phyloP scores from a whole-genome alignment of 371 early-diverging fungal species.

The Rhizopus sp. region DNA sequence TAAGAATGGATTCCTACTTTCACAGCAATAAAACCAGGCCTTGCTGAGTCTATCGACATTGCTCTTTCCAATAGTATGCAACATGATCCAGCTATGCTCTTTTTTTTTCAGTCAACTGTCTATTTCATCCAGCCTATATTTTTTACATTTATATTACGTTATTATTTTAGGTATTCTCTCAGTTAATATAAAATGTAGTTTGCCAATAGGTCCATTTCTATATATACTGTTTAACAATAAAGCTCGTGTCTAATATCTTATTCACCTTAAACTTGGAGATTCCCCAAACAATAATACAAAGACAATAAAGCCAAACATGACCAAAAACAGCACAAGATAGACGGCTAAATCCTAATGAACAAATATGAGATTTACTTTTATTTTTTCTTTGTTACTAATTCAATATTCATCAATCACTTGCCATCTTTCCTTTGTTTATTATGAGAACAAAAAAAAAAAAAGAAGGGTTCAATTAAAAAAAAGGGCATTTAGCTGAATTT shows the following conservation, averaged over 20 bases:
- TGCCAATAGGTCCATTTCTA: constrained; percentile 44
- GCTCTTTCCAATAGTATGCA: constrained; percentile 24
- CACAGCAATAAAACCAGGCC: constrained; percentile 45
- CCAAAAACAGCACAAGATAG: constrained; percentile 21
- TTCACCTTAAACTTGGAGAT: constrained; percentile 39
- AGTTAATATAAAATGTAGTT: constrained; percentile 28
- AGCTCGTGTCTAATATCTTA: neutral
- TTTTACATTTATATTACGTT: constrained; percentile 19
- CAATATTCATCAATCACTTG: too few species aligned
- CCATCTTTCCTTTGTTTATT: too few species aligned
- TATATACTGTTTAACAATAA: neutral
- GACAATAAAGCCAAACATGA: constrained; percentile 33
- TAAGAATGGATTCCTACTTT: constrained; percentile 51
- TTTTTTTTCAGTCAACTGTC: too few species aligned
- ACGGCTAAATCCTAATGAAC: constrained; percentile 25
- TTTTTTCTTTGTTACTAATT: too few species aligned
- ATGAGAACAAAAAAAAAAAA: too few species aligned
- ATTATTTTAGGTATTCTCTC: constrained; percentile 22
- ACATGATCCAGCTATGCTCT: constrained; percentile 14
- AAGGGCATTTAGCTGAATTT: too few species aligned
- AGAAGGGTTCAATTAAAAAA: too few species aligned
- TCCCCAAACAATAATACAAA: constrained; percentile 47
- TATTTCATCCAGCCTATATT: neutral
- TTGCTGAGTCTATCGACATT: constrained; percentile 23
- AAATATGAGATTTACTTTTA: too few species aligned